Percentiles rank a stretch among this genome's conserved stretches.
phyloP scores from a whole-genome alignment of 2,329 filamentous ascomycete species.

The Chalaropsis thielavioides region DNA sequence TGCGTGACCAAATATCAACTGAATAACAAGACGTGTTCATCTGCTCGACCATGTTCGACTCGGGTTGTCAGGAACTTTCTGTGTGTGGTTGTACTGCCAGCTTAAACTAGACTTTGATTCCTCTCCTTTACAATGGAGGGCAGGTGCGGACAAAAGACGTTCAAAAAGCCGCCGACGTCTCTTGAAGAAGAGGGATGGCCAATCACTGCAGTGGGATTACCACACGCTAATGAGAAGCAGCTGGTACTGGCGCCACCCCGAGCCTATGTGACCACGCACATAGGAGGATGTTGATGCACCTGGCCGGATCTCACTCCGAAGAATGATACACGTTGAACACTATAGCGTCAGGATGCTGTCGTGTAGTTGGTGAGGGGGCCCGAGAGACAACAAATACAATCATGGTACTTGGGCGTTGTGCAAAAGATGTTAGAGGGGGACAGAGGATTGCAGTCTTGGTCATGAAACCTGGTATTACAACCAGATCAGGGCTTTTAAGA shows the following conservation, averaged over 20 bases:
- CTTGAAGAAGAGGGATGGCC: constrained; percentile 27
- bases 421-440: constrained; percentile 28
- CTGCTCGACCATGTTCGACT: constrained; percentile 19
- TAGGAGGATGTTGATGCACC: constrained; percentile 41
- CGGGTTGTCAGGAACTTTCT: constrained; percentile 36
- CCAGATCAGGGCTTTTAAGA: constrained; percentile 30
- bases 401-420: constrained; percentile 32
- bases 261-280: constrained; percentile 30
- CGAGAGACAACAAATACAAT: constrained; percentile 21
- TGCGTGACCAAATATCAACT: background rate
- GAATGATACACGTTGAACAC: constrained; percentile 29
- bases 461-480: constrained; percentile 28
- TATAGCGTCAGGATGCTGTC: constrained; percentile 17
- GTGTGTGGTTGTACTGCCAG: constrained; percentile 74
- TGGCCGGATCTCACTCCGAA: constrained; percentile 35
- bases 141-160: constrained; percentile 77
- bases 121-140: constrained; percentile 54
- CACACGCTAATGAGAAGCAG: constrained; percentile 22
- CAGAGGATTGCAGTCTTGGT: constrained; percentile 17
- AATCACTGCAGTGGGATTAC: constrained; percentile 21
- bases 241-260: constrained; percentile 34
- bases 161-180: constrained; percentile 56
- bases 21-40: background rate
- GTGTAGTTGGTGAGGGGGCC: constrained; percentile 17
- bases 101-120: constrained; percentile 88